Evolutionary conservation across 768 basidiomycete species (phyloP), one percentile per base, ranked within the genome.

Genomic region (Mycena indigotica): DNA sequence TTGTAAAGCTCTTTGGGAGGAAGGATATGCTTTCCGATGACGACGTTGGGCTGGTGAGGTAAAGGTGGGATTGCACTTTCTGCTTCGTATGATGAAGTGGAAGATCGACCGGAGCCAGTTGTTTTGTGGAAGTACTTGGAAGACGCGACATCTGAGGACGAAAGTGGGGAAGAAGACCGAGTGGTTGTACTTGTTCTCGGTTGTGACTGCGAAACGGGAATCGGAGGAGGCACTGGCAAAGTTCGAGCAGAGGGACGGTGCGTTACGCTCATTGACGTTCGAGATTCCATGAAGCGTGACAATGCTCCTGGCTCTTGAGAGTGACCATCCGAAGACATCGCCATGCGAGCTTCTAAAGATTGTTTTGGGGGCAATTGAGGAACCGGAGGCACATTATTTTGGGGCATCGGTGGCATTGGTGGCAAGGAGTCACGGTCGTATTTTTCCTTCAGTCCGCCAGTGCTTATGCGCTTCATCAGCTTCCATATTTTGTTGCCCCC

Each of bases 391-490:
- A 62, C 25, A 15, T 53, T 44, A 49, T 53, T 23, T 4, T 55
- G 51, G 2, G 62, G 62, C 5, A 60, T 46, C 10, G 62, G 62
- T 13, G 62, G 62, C 13, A 63, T 38, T 28, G 58, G 58, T 5
- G 62, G 62, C 13, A 63, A 41, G 15, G 52, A 24, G 16, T 58
- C 55, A 15, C 55, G 55, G 1, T 62, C 65, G 60, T 79, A 84
- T 63, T 78, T 83, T 17, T 89, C 88, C 55, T 84, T 79, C 40
- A 89, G 69, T 8, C 78, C 84, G 6, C 85, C 84, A 0, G 83
- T 80, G 58, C 86, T 88, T 58, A 91, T 82, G 38, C 85, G 78
- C 69, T 87, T 89, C 77, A 90, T 78, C 50, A 91, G 66, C 69
- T 79, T 86, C 86, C 86, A 89, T 2, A 89, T 69, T 63, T 77